Percentiles rank a stretch among this genome's conserved stretches.
Conservation (phyloP, 495 filamentous ascomycete genomes). For the Neurospora pannonica region DNA sequence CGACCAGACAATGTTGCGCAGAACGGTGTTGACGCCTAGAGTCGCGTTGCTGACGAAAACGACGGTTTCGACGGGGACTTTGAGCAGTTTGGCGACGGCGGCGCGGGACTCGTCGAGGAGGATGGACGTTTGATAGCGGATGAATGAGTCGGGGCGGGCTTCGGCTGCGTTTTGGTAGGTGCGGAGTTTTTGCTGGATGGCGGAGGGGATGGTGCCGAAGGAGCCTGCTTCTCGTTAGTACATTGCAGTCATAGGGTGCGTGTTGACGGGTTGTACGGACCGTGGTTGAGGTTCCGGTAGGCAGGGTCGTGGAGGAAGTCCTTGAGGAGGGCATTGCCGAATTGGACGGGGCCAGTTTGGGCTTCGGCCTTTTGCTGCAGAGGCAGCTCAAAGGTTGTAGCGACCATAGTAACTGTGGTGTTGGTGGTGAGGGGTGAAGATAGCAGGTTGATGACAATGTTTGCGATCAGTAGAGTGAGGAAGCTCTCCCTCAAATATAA, state of each 20-base stretch:
- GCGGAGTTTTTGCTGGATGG: slow-evolving; percentile 48
- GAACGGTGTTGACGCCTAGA: slow-evolving; percentile 67
- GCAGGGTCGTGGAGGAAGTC: slow-evolving; percentile 62
- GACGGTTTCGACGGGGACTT: slow-evolving; percentile 49
- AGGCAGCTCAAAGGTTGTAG: neutral
- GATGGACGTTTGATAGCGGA: slow-evolving; percentile 49
- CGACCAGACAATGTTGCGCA: slow-evolving; percentile 56
- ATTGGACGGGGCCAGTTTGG: slow-evolving; percentile 13
- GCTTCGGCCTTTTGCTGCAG: neutral
- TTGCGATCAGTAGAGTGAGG: neutral
- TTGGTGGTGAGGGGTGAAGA: neutral
- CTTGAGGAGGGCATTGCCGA: slow-evolving; percentile 53
- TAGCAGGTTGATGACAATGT: neutral
- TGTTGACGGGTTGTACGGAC: slow-evolving; percentile 29
- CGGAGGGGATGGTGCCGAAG: slow-evolving; percentile 63
- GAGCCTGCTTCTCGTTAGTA: slow-evolving; percentile 41
- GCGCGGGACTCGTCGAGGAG: slow-evolving; percentile 54
- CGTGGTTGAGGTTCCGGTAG: slow-evolving; percentile 75
- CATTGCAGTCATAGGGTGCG: neutral
- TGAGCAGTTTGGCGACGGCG: slow-evolving; percentile 54
- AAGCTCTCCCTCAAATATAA: neutral
- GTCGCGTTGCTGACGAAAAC: slow-evolving; percentile 81
- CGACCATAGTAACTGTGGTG: neutral
- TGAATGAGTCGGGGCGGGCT: slow-evolving; percentile 59
- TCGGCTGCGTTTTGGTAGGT: slow-evolving; percentile 53